A percentile compares a stretch with the other conserved stretches of the same genome.
phyloP scores from a whole-genome alignment of 2,329 filamentous ascomycete genomes.

The Ilyonectria sp. region DNA sequence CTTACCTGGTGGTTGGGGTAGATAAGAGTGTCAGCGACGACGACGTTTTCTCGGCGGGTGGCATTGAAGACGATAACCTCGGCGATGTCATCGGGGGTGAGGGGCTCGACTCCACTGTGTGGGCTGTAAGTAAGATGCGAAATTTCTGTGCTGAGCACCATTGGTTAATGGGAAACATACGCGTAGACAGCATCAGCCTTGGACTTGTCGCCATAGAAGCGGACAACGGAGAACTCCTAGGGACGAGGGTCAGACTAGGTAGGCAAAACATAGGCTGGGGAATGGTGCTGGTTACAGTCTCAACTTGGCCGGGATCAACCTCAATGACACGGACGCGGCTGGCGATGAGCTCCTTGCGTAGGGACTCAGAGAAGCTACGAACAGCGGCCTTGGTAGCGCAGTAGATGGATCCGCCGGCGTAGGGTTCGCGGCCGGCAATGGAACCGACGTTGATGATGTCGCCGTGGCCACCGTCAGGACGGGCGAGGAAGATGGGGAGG shows the following conservation, averaged over 20 bases:
- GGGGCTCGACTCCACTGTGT: conserved; percentile 79
- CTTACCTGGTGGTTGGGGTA: conserved; percentile 90
- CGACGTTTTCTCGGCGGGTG: conserved; percentile 89
- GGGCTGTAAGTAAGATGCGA: conserved; percentile 16
- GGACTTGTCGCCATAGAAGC: conserved; percentile 89
- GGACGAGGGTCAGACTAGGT: conserved; percentile 5
- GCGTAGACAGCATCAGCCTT: conserved; percentile 94
- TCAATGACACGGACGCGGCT: conserved; percentile 88
- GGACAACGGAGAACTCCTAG: conserved; percentile 88
- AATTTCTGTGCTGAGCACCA: background rate
- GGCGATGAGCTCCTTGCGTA: conserved; percentile 87
- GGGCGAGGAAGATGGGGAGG: conserved; percentile 84
- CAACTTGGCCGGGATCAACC: conserved; percentile 92
- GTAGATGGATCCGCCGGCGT: conserved; percentile 90
- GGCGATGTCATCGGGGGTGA: conserved; percentile 92
- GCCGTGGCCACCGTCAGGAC: conserved; percentile 81
- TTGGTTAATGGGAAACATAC: conserved; percentile 63
- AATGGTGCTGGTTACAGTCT: conserved; percentile 71
- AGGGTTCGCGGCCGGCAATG: conserved; percentile 89
- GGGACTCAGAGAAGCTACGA: conserved; percentile 84
- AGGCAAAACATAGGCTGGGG: background rate
- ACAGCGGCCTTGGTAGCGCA: conserved; percentile 94
- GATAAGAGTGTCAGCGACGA: conserved; percentile 88
- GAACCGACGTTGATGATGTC: conserved; percentile 97
- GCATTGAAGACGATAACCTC: conserved; percentile 91